phyloP scores from a whole-genome alignment of 306 rosid species.

The Acacia melanoxylon region DNA sequence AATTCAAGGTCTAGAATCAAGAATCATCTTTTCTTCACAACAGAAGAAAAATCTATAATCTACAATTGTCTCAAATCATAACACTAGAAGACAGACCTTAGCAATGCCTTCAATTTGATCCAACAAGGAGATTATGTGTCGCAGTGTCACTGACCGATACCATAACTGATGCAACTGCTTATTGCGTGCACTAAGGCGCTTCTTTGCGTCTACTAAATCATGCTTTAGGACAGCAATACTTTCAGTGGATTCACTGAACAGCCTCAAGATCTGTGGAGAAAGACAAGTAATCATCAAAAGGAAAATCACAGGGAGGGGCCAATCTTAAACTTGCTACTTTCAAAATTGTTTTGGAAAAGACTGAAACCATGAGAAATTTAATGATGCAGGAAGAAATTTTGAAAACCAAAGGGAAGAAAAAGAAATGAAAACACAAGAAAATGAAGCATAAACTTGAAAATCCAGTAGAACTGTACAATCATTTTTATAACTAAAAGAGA shows the following conservation, averaged over 20 bases:
- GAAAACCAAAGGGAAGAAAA: neutral
- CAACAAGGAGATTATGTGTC: slow-evolving; percentile 90
- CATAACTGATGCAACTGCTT: slow-evolving; percentile 98
- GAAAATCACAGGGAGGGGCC: slow-evolving; percentile 9
- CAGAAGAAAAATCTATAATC: slow-evolving; percentile 25
- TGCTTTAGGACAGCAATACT: slow-evolving; percentile 71
- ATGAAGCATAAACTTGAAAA: neutral
- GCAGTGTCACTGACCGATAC: slow-evolving; percentile 97
- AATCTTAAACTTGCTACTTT: slow-evolving; percentile 6
- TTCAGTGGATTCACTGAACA: slow-evolving; percentile 95
- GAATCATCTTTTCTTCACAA: slow-evolving; percentile 8
- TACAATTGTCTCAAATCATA: slow-evolving; percentile 26
- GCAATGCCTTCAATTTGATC: slow-evolving; percentile 99
- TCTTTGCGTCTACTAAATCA: slow-evolving; percentile 93
- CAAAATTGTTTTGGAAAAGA: neutral
- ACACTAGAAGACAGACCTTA: slow-evolving; percentile 57
- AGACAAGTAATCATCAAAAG: slow-evolving; percentile 25
- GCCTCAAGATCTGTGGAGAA: slow-evolving; percentile 87
- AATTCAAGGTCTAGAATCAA: slow-evolving; percentile 8
- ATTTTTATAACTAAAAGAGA: neutral
- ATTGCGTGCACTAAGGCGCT: slow-evolving; percentile 83
- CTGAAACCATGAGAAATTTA: neutral
- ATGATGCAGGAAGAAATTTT: neutral
- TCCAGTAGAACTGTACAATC: neutral
- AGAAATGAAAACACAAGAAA: neutral